phyloP scores from a whole-genome alignment of 2,329 filamentous ascomycete species.

The Phaeoacremonium minimum region DNA sequence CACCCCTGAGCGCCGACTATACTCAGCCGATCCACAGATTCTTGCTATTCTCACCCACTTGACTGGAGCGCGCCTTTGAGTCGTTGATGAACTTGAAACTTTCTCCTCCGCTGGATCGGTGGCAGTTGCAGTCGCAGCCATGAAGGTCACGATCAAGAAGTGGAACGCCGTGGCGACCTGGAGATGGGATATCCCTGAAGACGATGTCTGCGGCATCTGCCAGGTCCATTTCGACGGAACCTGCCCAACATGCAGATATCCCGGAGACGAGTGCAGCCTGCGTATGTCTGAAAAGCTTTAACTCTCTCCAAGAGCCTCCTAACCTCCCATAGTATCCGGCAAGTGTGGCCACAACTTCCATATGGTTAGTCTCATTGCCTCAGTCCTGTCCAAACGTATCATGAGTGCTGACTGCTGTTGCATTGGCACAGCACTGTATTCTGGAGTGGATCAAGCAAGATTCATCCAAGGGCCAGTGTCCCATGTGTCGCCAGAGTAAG shows the following conservation, averaged over 20 bases:
- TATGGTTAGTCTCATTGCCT: slow-evolving; percentile 64
- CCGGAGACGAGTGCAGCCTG: slow-evolving; percentile 90
- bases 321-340: slow-evolving; percentile 66
- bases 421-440: slow-evolving; percentile 80
- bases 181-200: slow-evolving; percentile 96
- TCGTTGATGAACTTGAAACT: too few relatives aligned
- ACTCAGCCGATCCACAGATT: too few relatives aligned
- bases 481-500: slow-evolving; percentile 94
- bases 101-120: too few relatives aligned
- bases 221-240: slow-evolving; percentile 97
- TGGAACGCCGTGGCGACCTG: slow-evolving; percentile 95
- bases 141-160: slow-evolving; percentile 93
- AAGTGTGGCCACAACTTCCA: slow-evolving; percentile 98
- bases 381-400: not conserved
- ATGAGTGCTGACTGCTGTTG: not conserved
- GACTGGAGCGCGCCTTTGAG: too few relatives aligned
- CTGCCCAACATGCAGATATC: slow-evolving; percentile 96
- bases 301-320: not conserved
- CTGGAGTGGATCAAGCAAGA: slow-evolving; percentile 95
- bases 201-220: slow-evolving; percentile 98
- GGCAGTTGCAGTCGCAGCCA: too few relatives aligned
- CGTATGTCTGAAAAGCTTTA: slow-evolving; percentile 49
- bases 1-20: too few relatives aligned
- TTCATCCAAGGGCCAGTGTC: slow-evolving; percentile 86
- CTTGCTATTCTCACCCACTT: too few relatives aligned